A percentile compares a stretch with the other conserved stretches of the same genome.
phyloP scores from a whole-genome alignment of 2,329 filamentous ascomycete species.

The Diplodia corticola region DNA sequence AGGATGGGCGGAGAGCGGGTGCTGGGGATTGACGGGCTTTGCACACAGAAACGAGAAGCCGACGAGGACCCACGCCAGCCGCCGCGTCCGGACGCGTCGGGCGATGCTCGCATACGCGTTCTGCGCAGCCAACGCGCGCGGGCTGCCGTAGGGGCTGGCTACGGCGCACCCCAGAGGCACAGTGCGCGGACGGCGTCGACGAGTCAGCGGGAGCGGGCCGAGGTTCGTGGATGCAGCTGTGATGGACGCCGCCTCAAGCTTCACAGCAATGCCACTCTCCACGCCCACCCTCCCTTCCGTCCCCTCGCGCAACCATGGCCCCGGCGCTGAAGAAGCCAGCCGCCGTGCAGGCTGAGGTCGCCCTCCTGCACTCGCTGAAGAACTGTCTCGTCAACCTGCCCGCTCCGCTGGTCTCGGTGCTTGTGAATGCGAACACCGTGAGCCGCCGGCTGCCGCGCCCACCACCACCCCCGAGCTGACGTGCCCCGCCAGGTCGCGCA shows the following conservation, averaged over 20 bases:
- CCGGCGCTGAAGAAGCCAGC: constrained; percentile 32
- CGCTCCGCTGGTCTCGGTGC: constrained; percentile 74
- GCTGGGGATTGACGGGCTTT: constrained; percentile 7
- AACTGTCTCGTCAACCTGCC: constrained; percentile 95
- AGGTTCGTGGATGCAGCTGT: constrained; percentile 23
- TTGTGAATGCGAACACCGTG: constrained; percentile 89
- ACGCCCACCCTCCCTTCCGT: constrained; percentile 19
- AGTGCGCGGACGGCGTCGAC: not conserved
- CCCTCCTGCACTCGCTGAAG: constrained; percentile 76
- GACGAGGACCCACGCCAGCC: constrained; percentile 9
- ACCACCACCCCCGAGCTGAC: constrained; percentile 51
- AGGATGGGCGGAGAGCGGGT: not conserved
- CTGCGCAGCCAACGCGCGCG: not conserved
- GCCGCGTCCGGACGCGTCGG: constrained; percentile 9
- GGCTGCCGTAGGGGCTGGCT: not conserved
- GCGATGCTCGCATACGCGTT: not conserved
- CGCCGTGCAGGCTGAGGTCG: constrained; percentile 73
- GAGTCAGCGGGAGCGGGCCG: constrained; percentile 23
- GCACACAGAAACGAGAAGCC: constrained; percentile 11
- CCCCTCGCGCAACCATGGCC: constrained; percentile 30
- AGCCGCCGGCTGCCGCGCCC: constrained; percentile 37
- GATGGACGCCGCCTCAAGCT: constrained; percentile 22
- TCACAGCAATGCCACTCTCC: constrained; percentile 20
- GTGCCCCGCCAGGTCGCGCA: constrained; percentile 68
- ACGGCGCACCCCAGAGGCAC: not conserved